Base-by-base conservation (phyloP, 176 grass and related monocot genomes). In the Carex kokanica region DNA sequence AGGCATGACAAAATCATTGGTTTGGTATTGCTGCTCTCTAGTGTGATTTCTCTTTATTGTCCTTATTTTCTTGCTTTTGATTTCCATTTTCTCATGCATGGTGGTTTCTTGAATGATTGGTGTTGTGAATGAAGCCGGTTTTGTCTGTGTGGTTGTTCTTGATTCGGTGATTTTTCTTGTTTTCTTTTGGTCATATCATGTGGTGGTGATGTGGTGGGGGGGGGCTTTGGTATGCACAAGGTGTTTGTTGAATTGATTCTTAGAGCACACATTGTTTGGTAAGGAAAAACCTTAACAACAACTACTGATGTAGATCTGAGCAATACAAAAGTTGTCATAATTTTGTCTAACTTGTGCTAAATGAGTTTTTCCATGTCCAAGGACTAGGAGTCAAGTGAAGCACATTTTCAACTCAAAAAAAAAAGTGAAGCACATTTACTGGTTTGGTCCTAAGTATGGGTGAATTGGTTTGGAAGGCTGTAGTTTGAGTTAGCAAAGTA, bases 151-250 rank as follows among this genome's bases (percentile, higher is more conserved):
- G 7, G 58, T 43, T 69, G 66, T 69, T n/a, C 16, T 40, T 69
- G 34, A 40, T 17, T 16, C 9, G 0, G 36, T 9, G 66, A 8
- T 8, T 69, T 68, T 43, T n/a, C 66, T 70, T 40, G 66, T 43
- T 70, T 43, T 40, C 65, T 41, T 40, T 70, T 70, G 66, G 36
- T 70, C 66, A 70, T 43, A 41, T 70, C 66, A 70, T 70, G 66
- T 70, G 17, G 66, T 70, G 11, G n/a, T n/a, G n/a, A n/a, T n/a
- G n/a, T n/a, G n/a, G 66, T n/a, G 38, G 16, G 65, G 16, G 8
- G 9, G 21, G n/a, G 23, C 7, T 60, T 60, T 60, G 58, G 20
- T 60, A 21, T 8, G n/a, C n/a, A 23, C 20, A 9, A 10, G 58
- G 58, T 23, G 21, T 60, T 60, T 24, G 58, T 60, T 60, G 58